A percentile compares a stretch with the other conserved stretches of the same genome.
phyloP scores from a whole-genome alignment of 305 asterid genomes.

The Fraxinus xanthoxyloides region DNA sequence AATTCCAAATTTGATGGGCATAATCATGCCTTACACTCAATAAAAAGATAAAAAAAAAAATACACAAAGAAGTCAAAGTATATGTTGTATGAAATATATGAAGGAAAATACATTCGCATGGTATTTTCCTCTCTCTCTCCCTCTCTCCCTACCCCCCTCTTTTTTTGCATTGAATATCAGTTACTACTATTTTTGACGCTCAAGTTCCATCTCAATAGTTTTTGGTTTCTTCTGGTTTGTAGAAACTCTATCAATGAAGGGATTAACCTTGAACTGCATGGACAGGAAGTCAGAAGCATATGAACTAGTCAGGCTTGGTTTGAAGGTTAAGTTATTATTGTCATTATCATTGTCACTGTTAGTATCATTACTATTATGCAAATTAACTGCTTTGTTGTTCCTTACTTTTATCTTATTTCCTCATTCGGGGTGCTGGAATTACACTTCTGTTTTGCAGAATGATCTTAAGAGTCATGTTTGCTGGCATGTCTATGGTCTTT shows the following conservation, averaged over 20 bases:
- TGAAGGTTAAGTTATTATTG: constrained; percentile 40
- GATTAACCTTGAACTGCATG: constrained; percentile 94
- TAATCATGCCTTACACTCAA: background rate
- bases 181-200: background rate
- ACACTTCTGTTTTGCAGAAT: constrained; percentile 67
- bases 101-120: background rate
- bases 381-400: background rate
- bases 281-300: constrained; percentile 98
- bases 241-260: constrained; percentile 99
- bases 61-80: background rate
- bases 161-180: background rate
- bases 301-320: constrained; percentile 92
- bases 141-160: too few relatives aligned
- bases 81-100: background rate
- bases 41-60: too few relatives aligned
- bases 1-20: background rate
- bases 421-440: constrained; percentile 14
- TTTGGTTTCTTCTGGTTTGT: constrained; percentile 29
- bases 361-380: background rate
- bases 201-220: background rate
- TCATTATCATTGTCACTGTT: background rate
- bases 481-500: constrained; percentile 99
- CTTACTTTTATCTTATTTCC: background rate
- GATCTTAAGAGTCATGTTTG: constrained; percentile 99
- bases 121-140: background rate